phyloP scores from a whole-genome alignment of 1,284 basidiomycete genomes.

The Ustilago tritici region DNA sequence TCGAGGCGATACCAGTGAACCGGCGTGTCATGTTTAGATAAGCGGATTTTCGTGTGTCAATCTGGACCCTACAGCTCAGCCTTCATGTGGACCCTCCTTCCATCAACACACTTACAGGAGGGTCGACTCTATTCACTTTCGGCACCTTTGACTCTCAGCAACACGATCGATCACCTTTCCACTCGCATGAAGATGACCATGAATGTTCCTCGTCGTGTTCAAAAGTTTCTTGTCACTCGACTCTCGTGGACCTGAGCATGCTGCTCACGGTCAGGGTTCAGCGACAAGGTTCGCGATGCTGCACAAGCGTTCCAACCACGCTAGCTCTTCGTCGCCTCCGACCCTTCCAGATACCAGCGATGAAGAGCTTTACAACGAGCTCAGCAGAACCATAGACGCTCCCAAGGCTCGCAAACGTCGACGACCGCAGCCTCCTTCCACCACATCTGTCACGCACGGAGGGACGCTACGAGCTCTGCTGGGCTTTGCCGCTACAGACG shows the following conservation, averaged over 20 bases:
- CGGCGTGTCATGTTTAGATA: neutral
- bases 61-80: slow-evolving; percentile 11
- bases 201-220: neutral
- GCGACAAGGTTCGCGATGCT: slow-evolving; percentile 2
- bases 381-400: neutral
- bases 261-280: slow-evolving; percentile 2
- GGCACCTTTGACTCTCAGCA: neutral
- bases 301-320: slow-evolving; percentile 14
- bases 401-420: slow-evolving; percentile 19
- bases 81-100: neutral
- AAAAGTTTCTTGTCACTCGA: neutral
- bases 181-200: neutral
- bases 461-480: slow-evolving; percentile 29
- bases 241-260: neutral
- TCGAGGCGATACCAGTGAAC: neutral
- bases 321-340: slow-evolving; percentile 3
- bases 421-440: neutral
- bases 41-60: neutral
- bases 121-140: neutral
- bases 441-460: neutral
- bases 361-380: slow-evolving; percentile 10
- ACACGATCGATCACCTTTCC: neutral
- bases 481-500: slow-evolving; percentile 35
- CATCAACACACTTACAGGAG: neutral
- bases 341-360: slow-evolving; percentile 17